Evolutionary conservation across 2,329 filamentous ascomycete species (phyloP), one percentile per base, ranked within the genome.

Genomic region (Alternaria sp.): DNA sequence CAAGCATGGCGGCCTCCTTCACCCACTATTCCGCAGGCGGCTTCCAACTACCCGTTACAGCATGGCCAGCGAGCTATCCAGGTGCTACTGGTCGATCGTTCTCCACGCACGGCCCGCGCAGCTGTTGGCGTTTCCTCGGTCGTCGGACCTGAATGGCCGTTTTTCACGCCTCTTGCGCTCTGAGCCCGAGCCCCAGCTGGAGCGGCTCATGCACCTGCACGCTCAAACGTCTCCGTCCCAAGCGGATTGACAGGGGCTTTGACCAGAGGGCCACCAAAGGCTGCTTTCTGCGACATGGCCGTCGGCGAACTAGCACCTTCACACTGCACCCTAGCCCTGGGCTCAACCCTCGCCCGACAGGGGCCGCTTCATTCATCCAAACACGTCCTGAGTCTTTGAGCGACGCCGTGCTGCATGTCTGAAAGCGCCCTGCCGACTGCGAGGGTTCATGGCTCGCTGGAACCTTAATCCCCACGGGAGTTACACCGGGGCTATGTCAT

Each of bases 401-500:
- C 5, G 10, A 54, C 50, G 58, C 15, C 21, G 26, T 15, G 26
- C 18, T 33, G 50, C 21, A n/a, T 14, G 44, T 44, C 21, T 33
- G 33, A 47, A 21, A 50, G 49, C 41, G 50, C 37, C 23, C 56
- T 37, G 64, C 68, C 63, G 63, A 69, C 70, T 61, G 61, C 62
- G 70, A 69, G 65, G 63, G 69, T 71, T 69, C 73, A 71, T 54
- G 71, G 66, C 68, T 74, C 69, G 71, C 70, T 67, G 71, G 68
- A 74, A 57, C 71, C 71, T 74, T 71, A 67, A 71, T 75, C 69
- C 69, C 72, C 73, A 76, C 72, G 72, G 72, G 71, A 78, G 77
- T 78, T 76, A 75, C 75, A 77, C 75, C 65, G 75, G 75, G 76
- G 76, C 78, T 75, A 79, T 79, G 76, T 76, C 76, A 79, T 76